Evolutionary conservation across 106 monocot species (phyloP), one percentile per base, ranked within the genome.

Genomic region (Allium fistulosum): DNA sequence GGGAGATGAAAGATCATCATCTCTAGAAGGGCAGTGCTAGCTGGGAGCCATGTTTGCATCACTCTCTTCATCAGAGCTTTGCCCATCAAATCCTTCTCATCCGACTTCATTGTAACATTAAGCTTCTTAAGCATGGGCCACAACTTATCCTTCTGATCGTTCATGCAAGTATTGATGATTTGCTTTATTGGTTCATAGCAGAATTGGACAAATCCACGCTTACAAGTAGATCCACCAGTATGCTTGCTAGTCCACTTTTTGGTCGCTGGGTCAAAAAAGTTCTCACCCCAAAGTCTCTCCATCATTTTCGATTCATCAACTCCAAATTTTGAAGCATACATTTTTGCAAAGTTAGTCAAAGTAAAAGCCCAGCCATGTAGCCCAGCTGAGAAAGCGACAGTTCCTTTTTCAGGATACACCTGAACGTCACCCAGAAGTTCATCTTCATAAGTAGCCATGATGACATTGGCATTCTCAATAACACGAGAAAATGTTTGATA

Each of bases 401-500:
- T 78, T 12, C 78, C 78, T 49, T 78, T 78, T 59, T 76, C 75
- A 1, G 75, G 75, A 26, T 76, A 76, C 10, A 76, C 75, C 62
- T 69, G 68, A 7, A 76, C 75, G 53, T 76, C 75, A 14, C 76
- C 76, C 47, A 76, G 76, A 22, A 76, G 76, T n/a, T 61, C 67
- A 56, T 76, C 76, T 18, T 76, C 76, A 48, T 76, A 76, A 14
- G 76, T 76, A 10, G 76, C 76, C 76, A 76, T 76, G 37, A 76
- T 76, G 18, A 76, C 69, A 62, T 76, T 76, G 11, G 76, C 76
- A 69, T 69, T 85, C 70, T 85, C 80, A 22, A 81, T 85, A n/a
- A 85, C 84, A 22, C 84, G 77, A 13, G 61, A 63, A 62, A 85
- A 85, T 10, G 81, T 81, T 71, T 85, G 84, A 47, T 85, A 85